Conservation (phyloP, 169 alveolate genomes). For the Cyclospora cayetanensis region DNA sequence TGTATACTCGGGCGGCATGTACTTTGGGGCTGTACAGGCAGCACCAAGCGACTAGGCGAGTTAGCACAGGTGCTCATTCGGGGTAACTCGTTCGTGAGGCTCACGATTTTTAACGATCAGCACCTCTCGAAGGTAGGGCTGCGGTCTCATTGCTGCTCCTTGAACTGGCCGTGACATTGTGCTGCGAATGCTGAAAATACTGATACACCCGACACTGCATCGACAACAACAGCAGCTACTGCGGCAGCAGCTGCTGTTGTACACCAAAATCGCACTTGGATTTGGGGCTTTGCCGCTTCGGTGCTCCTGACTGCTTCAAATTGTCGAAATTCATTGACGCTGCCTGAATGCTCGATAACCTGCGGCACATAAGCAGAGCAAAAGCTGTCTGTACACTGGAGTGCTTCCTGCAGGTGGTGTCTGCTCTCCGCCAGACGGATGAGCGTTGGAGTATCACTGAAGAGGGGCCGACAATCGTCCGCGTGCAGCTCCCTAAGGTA, state of each 20-base stretch:
- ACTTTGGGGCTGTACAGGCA: background rate
- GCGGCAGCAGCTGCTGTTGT: background rate
- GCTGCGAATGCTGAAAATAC: background rate
- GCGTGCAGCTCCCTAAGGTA: conserved; percentile 58
- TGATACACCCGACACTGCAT: background rate
- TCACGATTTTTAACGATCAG: conserved; percentile 22
- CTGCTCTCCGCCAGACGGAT: conserved; percentile 12
- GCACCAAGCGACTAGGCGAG: conserved; percentile 22
- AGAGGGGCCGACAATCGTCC: conserved; percentile 47
- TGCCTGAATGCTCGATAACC: no score
- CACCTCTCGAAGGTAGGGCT: conserved; percentile 37
- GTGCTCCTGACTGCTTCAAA: no score
- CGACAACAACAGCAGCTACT: background rate
- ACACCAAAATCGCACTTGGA: no score
- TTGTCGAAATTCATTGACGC: no score
- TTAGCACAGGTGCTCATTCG: conserved; percentile 29
- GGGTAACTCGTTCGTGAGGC: conserved; percentile 9
- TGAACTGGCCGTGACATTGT: background rate
- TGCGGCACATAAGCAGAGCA: no score
- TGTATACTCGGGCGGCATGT: background rate
- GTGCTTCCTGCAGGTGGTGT: conserved; percentile 2
- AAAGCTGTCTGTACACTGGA: no score
- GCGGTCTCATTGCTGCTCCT: no score
- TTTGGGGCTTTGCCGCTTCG: no score
- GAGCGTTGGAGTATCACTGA: conserved; percentile 45